Base-by-base conservation (phyloP, 2,329 filamentous ascomycete genomes). In the Nothophaeocryptopus gaeumannii region DNA sequence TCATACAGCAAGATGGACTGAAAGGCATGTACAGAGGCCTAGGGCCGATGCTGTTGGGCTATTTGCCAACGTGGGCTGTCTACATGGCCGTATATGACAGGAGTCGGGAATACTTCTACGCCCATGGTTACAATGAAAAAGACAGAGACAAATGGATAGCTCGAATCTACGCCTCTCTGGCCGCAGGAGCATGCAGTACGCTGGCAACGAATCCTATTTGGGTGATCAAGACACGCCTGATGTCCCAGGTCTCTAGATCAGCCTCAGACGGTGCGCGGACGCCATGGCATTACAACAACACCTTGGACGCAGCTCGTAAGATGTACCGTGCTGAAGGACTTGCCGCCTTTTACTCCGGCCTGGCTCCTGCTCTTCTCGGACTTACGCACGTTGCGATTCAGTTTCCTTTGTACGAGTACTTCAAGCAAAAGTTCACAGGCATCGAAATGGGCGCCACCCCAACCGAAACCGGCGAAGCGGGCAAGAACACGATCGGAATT, bases 141-240 rank as follows among this genome's bases (percentile, higher is more conserved):
- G 49, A 58, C 8, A 43, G 84, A 54, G 92, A 89, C 66, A 82
- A 81, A 64, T 85, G 88, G 73, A 68, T 89, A 38, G 81, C 92
- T 63, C 89, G 89, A 66, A 86, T 93, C 58, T 91, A 88, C 76
- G 93, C 93, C 15, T 96, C 93, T 8, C 82, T 99, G 53, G 81
- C 90, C 49, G 93, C 92, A 16, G 93, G 93, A 45, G 90, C 84
- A 54, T 96, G 88, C 73, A 96, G 91, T 59, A 99, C 93, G 3
- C 79, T 97, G 56, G 87, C 86, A 55, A 99, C 93, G 16, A 99
- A 97, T 70, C 93, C 93, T 1, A 99, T 99, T 54, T 99, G 93
- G 93, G 93, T 99, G 33, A 96, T 99, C 74, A 99, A 99, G 73
- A 99, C 93, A 41, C 81, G 93, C 59, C 81, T 99, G 61, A 97